Percentiles rank a stretch among this genome's conserved stretches.
Evolutionary conservation across 352 stramenopile genomes (phyloP).

Genomic region (Phytophthora ohioensis): DNA sequence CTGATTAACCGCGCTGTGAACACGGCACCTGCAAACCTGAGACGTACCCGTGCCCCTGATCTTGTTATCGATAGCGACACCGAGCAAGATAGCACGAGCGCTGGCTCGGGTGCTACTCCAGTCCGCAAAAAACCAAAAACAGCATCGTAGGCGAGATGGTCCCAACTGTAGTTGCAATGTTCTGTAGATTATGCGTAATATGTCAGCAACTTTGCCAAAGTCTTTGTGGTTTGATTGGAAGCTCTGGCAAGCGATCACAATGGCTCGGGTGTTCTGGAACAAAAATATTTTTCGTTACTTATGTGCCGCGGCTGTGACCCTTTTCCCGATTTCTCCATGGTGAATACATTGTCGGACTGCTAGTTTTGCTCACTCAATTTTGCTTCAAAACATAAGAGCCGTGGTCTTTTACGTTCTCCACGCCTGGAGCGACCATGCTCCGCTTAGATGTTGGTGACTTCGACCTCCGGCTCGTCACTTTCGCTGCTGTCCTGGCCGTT

Average conservation of each 20-base stretch:
- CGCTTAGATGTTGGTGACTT: conserved; percentile 52
- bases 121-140: conserved; percentile 46
- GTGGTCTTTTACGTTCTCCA: conserved; percentile 17
- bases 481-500: conserved; percentile 73
- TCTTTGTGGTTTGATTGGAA: background rate
- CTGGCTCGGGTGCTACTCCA: conserved; percentile 14
- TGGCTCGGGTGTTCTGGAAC: conserved; percentile 12
- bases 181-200: conserved; percentile 44
- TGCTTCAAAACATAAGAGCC: conserved; percentile 35
- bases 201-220: conserved; percentile 2
- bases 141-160: conserved; percentile 17
- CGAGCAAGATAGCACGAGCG: conserved; percentile 33
- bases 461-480: conserved; percentile 68
- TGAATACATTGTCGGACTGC: conserved; percentile 41
- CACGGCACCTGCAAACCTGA: conserved; percentile 30
- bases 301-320: conserved; percentile 36
- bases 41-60: conserved; percentile 25
- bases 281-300: conserved; percentile 43
- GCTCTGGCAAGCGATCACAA: background rate
- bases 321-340: conserved; percentile 28
- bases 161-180: conserved; percentile 16
- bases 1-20: conserved; percentile 86
- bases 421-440: conserved; percentile 19
- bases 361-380: conserved; percentile 38
- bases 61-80: conserved; percentile 44